Base-by-base conservation (phyloP, 331 rosid species). In the Acacia concinna region DNA sequence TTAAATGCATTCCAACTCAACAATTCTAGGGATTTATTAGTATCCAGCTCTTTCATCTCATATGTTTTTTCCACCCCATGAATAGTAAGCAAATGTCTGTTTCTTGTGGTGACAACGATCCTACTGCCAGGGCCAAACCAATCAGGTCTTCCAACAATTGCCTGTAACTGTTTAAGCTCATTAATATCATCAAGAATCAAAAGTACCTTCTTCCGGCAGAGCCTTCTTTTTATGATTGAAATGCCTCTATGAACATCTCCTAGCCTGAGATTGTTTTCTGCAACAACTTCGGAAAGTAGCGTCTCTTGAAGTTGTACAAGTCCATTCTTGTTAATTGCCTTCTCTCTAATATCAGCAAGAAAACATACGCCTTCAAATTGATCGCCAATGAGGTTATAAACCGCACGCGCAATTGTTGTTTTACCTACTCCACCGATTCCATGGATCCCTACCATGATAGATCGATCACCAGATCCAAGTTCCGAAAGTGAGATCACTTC, bases 371-470 rank as follows among this genome's bases (percentile, higher is more conserved):
- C 28, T 10, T 66, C 71, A 37, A 66, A 37, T 37, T 66, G 31
- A 20, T 66, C 71, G 3, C 41, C 71, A 7, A 66, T 37, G n/a
- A 4, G 21, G 47, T 66, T 66, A 20, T 35, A 37, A 15, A 66
- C 20, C 3, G 71, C 70, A 18, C 70, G 70, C 8, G 44, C 44
- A 65, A 34, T 4, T 0, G 70, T 65, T 65, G 70, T 34, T 31
- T 65, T 65, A 66, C 71, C 71, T 8, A 66, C 41, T n/a, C 71
- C 71, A 20, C 71, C 71, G 21, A 66, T 37, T 20, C 49, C 71
- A 37, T n/a, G n/a, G 1, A 62, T 62, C 68, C 68, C 68, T 17
- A 62, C 41, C 68, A n/a, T n/a, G n/a, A n/a, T n/a, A n/a, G n/a
- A 62, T 62, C 12, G 1, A 14, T 62, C 11, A 62, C 30, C 41